phyloP scores from a whole-genome alignment of 805 yeast species.

The Cyberlindnera euphorbiae region DNA sequence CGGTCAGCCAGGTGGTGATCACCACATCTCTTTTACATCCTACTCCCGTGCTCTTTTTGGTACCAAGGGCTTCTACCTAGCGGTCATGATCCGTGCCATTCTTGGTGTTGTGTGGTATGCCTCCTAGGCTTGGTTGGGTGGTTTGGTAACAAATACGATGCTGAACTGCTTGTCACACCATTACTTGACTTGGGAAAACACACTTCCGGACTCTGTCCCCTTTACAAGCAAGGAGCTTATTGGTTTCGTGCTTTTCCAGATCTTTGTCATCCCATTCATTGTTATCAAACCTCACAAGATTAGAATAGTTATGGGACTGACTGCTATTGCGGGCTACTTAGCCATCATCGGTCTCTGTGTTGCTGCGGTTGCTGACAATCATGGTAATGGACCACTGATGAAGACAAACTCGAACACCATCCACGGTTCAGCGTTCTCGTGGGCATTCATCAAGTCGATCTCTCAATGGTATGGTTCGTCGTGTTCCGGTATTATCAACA shows the following conservation, averaged over 20 bases:
- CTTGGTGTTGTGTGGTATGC: conserved; percentile 21
- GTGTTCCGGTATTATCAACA: conserved; percentile 33
- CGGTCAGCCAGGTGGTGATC: conserved; percentile 44
- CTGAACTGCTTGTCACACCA: not conserved
- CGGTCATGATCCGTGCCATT: conserved; percentile 36
- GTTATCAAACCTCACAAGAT: conserved; percentile 3
- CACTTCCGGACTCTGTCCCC: conserved; percentile 6
- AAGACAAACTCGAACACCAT: conserved; percentile 1
- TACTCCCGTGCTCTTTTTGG: conserved; percentile 44
- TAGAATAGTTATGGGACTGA: not conserved
- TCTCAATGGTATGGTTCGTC: conserved; percentile 35
- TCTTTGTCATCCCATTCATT: conserved; percentile 3
- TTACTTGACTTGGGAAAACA: conserved; percentile 5
- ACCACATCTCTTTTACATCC: conserved; percentile 44
- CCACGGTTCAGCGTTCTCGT: conserved; percentile 20
- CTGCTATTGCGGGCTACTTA: not conserved
- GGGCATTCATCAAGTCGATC: conserved; percentile 35
- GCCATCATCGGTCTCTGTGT: conserved; percentile 4
- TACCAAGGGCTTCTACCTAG: conserved; percentile 37
- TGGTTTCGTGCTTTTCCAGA: conserved; percentile 4
- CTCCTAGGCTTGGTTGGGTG: conserved; percentile 8
- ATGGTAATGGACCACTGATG: conserved; percentile 8
- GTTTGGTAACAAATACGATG: conserved; percentile 3
- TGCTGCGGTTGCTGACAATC: conserved; percentile 7
- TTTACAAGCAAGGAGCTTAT: conserved; percentile 4